phyloP scores from a whole-genome alignment of 139 green algal species.

The Pleodorina starrii region DNA sequence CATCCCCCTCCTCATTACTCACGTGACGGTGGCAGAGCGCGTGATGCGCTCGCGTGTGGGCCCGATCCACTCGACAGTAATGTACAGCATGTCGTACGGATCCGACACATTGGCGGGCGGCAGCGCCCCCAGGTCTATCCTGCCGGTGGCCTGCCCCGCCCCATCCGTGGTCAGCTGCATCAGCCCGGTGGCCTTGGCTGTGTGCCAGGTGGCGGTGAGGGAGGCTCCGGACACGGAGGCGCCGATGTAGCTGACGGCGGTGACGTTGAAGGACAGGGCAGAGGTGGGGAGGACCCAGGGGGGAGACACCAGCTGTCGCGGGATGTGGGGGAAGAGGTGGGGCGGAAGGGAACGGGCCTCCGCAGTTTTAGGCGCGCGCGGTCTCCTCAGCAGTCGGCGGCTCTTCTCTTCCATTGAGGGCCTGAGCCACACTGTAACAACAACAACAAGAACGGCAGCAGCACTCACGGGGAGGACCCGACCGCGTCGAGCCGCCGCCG shows the following conservation, averaged over 20 bases:
- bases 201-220: constrained; percentile 51
- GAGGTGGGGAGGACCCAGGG: not conserved
- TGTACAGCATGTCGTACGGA: constrained; percentile 32
- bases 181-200: constrained; percentile 29
- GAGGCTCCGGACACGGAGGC: constrained; percentile 20
- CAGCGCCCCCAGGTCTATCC: constrained; percentile 48
- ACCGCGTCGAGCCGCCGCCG: too few relatives aligned
- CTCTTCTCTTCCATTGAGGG: too few relatives aligned
- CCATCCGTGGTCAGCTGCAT: constrained; percentile 21
- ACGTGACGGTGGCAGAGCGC: constrained; percentile 36
- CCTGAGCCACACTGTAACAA: too few relatives aligned
- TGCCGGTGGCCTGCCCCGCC: constrained; percentile 5
- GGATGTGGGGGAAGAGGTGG: not conserved
- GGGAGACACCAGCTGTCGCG: constrained; percentile 12
- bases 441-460: too few relatives aligned
- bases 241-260: constrained; percentile 45
- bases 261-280: not conserved
- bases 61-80: constrained; percentile 62
- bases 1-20: too few relatives aligned
- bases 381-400: too few relatives aligned
- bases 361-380: too few relatives aligned
- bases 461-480: too few relatives aligned
- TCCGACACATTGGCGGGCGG: constrained; percentile 22
- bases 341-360: not conserved
- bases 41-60: constrained; percentile 62